Conservation (phyloP, 768 basidiomycete genomes). For the Russula sp. region DNA sequence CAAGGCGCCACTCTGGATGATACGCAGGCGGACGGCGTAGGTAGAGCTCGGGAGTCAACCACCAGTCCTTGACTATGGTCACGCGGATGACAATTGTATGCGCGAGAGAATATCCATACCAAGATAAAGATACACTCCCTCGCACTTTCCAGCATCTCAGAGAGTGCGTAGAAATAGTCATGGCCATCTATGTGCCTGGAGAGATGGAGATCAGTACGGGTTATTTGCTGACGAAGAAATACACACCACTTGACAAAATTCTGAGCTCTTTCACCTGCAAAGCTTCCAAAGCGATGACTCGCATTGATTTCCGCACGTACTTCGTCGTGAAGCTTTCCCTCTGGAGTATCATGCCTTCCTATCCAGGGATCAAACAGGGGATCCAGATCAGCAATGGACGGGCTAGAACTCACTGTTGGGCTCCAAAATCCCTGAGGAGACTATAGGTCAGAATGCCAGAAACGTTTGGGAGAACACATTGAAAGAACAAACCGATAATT, state of each 20-base stretch:
- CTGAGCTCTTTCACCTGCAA: slow-evolving; percentile 60
- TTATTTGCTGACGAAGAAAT: not conserved
- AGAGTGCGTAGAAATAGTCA: slow-evolving; percentile 94
- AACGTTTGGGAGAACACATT: not conserved
- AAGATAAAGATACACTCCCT: slow-evolving; percentile 83
- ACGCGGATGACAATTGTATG: not conserved
- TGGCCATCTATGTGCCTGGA: slow-evolving; percentile 86
- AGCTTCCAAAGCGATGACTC: slow-evolving; percentile 78
- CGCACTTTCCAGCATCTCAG: slow-evolving; percentile 79
- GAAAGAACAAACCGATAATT: slow-evolving; percentile 15
- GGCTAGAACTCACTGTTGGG: slow-evolving; percentile 19
- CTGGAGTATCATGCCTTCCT: slow-evolving; percentile 68
- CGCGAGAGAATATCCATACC: slow-evolving; percentile 32
- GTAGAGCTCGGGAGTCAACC: slow-evolving; percentile 93
- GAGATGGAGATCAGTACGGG: not conserved
- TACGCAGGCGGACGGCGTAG: slow-evolving; percentile 85
- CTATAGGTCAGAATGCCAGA: not conserved
- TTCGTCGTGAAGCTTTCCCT: slow-evolving; percentile 65
- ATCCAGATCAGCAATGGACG: not conserved
- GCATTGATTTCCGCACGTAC: slow-evolving; percentile 68
- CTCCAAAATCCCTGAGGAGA: slow-evolving; percentile 16
- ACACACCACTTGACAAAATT: slow-evolving; percentile 80
- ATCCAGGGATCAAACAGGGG: not conserved
- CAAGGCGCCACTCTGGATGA: slow-evolving; percentile 84
- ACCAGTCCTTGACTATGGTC: slow-evolving; percentile 57